These are phyloP conservation scores for Plasmodium coatneyi DNA, from an alignment of 169 alveolate genomes.

Conservation along the genomic window DNA sequence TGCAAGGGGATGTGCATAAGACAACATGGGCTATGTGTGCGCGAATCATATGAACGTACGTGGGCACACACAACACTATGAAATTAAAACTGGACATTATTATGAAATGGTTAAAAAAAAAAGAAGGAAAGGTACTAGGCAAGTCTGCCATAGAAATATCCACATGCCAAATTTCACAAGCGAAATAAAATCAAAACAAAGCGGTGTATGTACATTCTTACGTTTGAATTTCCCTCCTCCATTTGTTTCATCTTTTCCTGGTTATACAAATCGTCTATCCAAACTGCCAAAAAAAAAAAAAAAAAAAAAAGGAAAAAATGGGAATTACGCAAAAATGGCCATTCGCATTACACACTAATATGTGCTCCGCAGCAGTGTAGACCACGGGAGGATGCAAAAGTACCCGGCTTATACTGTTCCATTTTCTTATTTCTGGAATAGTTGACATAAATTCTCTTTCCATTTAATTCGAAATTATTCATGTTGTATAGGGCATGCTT, in stretches of 20 bases:
- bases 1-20: neutral
- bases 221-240: slow-evolving; percentile 62
- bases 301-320: slow-evolving; percentile 6
- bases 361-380: neutral
- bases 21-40: neutral
- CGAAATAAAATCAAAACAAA: neutral
- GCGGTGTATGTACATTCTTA: slow-evolving; percentile 8
- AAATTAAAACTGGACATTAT: neutral
- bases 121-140: neutral
- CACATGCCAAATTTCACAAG: neutral
- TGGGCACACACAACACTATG: neutral
- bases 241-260: slow-evolving; percentile 65
- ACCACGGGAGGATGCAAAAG: neutral
- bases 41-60: neutral
- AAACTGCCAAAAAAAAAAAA: slow-evolving; percentile 32
- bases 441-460: slow-evolving; percentile 81
- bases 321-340: neutral
- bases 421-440: slow-evolving; percentile 75
- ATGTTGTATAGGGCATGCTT: slow-evolving; percentile 84
- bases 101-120: neutral
- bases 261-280: slow-evolving; percentile 73
- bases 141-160: neutral
- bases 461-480: slow-evolving; percentile 84
- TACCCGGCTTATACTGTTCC: slow-evolving; percentile 72
- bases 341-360: slow-evolving; percentile 1